Percentiles rank a stretch among this genome's conserved stretches.
phyloP scores from a whole-genome alignment of 805 yeast genomes.

The Teunomyces atbi region DNA sequence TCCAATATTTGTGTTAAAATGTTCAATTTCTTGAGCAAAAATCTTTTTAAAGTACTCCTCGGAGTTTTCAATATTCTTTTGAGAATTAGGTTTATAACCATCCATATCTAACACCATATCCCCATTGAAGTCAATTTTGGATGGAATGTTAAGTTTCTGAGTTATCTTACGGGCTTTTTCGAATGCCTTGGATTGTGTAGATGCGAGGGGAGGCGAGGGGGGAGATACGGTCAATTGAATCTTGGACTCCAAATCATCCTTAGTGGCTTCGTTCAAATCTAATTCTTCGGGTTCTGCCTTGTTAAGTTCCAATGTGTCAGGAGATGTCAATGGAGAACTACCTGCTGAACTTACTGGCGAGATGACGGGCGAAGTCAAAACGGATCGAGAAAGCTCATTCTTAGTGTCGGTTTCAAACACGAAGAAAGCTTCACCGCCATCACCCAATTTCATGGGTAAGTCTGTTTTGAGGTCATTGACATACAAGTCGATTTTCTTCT shows the following conservation, averaged over 20 bases:
- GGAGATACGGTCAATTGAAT: slow-evolving; percentile 20
- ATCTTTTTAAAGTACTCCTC: slow-evolving; percentile 74
- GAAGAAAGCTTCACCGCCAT: slow-evolving; percentile 97
- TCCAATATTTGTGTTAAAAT: slow-evolving; percentile 15
- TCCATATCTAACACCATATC: slow-evolving; percentile 90
- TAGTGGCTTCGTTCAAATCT: slow-evolving; percentile 24
- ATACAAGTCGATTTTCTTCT: slow-evolving; percentile 85
- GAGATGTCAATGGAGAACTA: slow-evolving; percentile 26
- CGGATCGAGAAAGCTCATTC: slow-evolving; percentile 61
- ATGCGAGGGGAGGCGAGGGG: slow-evolving; percentile 12
- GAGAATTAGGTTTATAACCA: slow-evolving; percentile 84
- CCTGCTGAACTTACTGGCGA: slow-evolving; percentile 65
- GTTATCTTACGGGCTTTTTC: slow-evolving; percentile 65
- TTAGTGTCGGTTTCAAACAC: slow-evolving; percentile 81
- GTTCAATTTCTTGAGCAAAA: slow-evolving; percentile 66
- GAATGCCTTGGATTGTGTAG: slow-evolving; percentile 37
- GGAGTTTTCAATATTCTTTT: slow-evolving; percentile 69
- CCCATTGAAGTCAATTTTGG: slow-evolving; percentile 84
- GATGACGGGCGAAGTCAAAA: slow-evolving; percentile 84
- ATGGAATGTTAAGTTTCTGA: slow-evolving; percentile 76
- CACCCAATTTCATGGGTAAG: slow-evolving; percentile 94
- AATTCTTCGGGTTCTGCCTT: slow-evolving; percentile 31
- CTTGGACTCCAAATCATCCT: slow-evolving; percentile 26
- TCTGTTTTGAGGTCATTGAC: slow-evolving; percentile 81
- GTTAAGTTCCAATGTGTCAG: slow-evolving; percentile 2